Base-by-base conservation (phyloP, 176 grass and related monocot genomes). In the Cenchrus americanus region DNA sequence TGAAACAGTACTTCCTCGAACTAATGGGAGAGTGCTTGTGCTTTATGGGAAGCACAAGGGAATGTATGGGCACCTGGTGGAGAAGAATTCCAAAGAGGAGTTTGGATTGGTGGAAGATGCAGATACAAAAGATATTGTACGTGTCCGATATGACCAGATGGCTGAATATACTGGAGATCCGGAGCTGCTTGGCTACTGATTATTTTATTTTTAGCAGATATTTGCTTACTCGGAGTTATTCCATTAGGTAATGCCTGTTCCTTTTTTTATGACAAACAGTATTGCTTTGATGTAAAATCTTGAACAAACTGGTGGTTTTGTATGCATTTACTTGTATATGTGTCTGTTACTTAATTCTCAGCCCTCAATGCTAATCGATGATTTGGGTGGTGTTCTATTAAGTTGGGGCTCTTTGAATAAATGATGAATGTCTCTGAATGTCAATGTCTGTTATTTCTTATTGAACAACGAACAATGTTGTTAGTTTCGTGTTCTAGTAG, bases 121-220 rank as follows among this genome's bases (percentile, higher is more conserved):
- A 0, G 89, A 96, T 89, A 86, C 80, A 18, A 94, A 94, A 73
- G 87, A 86, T 69, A 85, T 99, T 79, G 63, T 99, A 27, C 91
- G 81, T 62, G 91, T 99, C 73, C 80, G 85, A 77, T 86, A 96
- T 34, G 91, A 96, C 51, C 91, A 96, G 69, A 89, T 99, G 61
- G 93, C 96, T 1, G 96, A 99, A 68, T 99, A 94, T 23, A 71
- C 90, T 88, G 93, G 91, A 54, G 96, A 96, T 22, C 93, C 96
- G 6, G 83, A 90, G 78, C 71, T 88, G 62, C 86, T 96, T 59
- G 96, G 91, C 12, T 92, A 91, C 86, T 96, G 82, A 92, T 83
- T 77, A n/a, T 63, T 57, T 73, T 44, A 1, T 75, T 80, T 32
- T 71, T 49, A 52, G 67, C 51, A 42, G 61, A 1, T 46, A 59